These are phyloP conservation scores for Diplogelasinospora grovesii DNA, from an alignment of 495 filamentous ascomycete species.

Conservation along the genomic window DNA sequence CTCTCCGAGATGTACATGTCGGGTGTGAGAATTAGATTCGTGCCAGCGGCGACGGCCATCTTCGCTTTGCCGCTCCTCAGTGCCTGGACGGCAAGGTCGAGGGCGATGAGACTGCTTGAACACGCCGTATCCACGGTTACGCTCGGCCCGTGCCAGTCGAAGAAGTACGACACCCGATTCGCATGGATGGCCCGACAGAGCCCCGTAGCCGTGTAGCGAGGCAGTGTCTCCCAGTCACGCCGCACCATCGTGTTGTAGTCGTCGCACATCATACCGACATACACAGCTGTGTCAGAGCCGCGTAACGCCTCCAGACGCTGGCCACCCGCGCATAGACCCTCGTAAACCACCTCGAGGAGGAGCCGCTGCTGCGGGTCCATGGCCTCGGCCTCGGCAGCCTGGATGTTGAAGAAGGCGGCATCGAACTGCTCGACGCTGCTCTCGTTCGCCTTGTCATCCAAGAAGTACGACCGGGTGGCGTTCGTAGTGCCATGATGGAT, in stretches of 20 bases:
- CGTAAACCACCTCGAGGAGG: too few relatives aligned
- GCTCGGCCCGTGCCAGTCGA: slow-evolving; percentile 35
- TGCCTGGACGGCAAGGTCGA: slow-evolving; percentile 46
- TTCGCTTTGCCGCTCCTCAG: slow-evolving; percentile 32
- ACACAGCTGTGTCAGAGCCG: slow-evolving; percentile 29
- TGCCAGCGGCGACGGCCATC: slow-evolving; percentile 43
- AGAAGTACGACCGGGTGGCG: too few relatives aligned
- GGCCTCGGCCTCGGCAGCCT: too few relatives aligned
- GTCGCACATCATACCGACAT: slow-evolving; percentile 14
- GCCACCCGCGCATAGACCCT: too few relatives aligned
- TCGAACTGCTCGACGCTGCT: too few relatives aligned
- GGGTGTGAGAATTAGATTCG: slow-evolving; percentile 44
- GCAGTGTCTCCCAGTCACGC: neutral
- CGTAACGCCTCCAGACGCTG: slow-evolving; percentile 29
- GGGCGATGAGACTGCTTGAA: slow-evolving; percentile 43
- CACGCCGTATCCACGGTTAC: slow-evolving; percentile 48
- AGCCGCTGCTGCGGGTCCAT: too few relatives aligned
- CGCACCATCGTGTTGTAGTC: slow-evolving; percentile 21
- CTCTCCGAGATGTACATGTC: slow-evolving; percentile 25
- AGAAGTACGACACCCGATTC: slow-evolving; percentile 46
- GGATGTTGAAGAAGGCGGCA: too few relatives aligned
- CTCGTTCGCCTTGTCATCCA: too few relatives aligned
- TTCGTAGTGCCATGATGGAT: too few relatives aligned
- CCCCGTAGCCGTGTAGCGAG: slow-evolving; percentile 42
- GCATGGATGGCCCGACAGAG: slow-evolving; percentile 26